phyloP scores from a whole-genome alignment of 108 stramenopile genomes.

The Epipyxis sp. region DNA sequence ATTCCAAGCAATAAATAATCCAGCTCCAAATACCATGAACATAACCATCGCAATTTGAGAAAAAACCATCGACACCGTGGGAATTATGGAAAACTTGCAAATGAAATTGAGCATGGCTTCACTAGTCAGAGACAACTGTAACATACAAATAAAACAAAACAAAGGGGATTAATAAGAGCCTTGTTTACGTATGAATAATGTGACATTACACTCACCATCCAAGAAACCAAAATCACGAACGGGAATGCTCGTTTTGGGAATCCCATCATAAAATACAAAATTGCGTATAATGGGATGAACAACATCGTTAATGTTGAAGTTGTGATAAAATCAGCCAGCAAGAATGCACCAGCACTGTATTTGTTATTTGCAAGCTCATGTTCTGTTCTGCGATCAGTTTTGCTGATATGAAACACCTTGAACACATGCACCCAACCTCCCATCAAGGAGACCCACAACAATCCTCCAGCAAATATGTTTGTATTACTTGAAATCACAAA shows the following conservation, averaged over 20 bases:
- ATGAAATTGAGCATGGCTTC: constrained; percentile 28
- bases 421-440: constrained; percentile 48
- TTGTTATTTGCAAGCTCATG: constrained; percentile 38
- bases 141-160: no score
- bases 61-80: constrained; percentile 41
- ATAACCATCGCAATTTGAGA: constrained; percentile 39
- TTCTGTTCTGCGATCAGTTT: constrained; percentile 34
- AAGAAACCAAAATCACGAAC: constrained; percentile 40
- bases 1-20: constrained; percentile 42
- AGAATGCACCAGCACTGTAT: constrained; percentile 41
- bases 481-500: constrained; percentile 29
- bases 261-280: constrained; percentile 49
- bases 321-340: constrained; percentile 34
- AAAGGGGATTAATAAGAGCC: no score
- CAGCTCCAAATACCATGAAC: constrained; percentile 46
- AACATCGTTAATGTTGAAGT: constrained; percentile 37
- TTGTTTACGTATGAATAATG: no score
- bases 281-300: constrained; percentile 38
- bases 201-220: constrained; percentile 17
- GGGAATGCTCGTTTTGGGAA: constrained; percentile 37
- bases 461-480: constrained; percentile 6
- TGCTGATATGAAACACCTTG: constrained; percentile 50
- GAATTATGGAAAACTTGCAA: constrained; percentile 28
- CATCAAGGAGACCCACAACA: constrained; percentile 49
- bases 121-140: no score